These are phyloP conservation scores for Trichoderma sp. DNA, from an alignment of 2,329 filamentous ascomycete genomes.

Conservation along the genomic window DNA sequence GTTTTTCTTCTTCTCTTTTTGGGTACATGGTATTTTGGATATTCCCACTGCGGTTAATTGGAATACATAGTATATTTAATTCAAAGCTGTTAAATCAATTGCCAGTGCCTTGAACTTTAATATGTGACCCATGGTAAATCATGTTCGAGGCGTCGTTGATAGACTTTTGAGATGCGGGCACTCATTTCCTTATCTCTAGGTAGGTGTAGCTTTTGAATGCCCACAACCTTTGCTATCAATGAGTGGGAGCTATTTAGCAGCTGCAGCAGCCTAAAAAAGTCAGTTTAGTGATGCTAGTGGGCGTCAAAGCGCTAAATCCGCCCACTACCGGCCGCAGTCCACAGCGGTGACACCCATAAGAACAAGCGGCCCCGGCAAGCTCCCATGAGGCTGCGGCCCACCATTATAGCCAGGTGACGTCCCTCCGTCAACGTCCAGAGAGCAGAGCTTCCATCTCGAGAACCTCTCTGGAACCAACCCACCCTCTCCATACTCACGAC, in stretches of 20 bases:
- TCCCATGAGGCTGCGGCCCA: not conserved
- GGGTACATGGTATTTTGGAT: not conserved
- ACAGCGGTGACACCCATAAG: not conserved
- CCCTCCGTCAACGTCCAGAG: not conserved
- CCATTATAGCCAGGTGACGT: slow-evolving; percentile 7
- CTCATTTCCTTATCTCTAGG: too few species aligned
- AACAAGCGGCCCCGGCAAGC: not conserved
- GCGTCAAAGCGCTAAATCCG: not conserved
- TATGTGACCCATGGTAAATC: not conserved
- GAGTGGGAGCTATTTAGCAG: not conserved
- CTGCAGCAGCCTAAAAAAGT: not conserved
- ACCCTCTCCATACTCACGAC: not conserved
- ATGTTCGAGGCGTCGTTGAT: not conserved
- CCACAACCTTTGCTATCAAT: not conserved
- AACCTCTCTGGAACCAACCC: not conserved
- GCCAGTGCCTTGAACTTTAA: not conserved
- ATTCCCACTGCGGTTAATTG: not conserved
- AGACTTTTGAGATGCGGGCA: not conserved
- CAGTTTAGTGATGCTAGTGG: slow-evolving; percentile 7
- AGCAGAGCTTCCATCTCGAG: not conserved
- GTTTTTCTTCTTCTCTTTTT: not conserved
- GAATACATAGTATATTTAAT: slow-evolving; percentile 10
- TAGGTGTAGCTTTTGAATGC: too few species aligned
- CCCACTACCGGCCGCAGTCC: not conserved
- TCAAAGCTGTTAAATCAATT: not conserved